Conservation (phyloP, 1,284 basidiomycete species). For the Pseudomicrostroma phylloplanum region DNA sequence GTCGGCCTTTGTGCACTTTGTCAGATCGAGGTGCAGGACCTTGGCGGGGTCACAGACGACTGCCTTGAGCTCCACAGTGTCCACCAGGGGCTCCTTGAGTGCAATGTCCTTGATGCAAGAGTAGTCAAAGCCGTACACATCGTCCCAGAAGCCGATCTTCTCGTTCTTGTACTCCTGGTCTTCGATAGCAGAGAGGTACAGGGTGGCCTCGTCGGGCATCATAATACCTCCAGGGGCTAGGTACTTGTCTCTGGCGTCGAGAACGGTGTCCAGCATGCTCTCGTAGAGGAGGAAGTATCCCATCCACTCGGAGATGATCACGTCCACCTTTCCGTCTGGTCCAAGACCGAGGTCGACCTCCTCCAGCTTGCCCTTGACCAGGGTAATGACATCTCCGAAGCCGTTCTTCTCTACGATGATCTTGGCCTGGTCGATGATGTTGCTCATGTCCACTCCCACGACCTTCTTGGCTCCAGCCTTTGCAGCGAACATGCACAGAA, state of each 20-base stretch:
- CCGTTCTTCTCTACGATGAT: conserved; percentile 96
- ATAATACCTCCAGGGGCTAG: conserved; percentile 75
- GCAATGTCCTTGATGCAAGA: conserved; percentile 99
- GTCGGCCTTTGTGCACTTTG: conserved; percentile 90
- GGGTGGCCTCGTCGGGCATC: conserved; percentile 89
- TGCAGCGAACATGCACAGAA: conserved; percentile 97
- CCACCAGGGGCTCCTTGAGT: conserved; percentile 88
- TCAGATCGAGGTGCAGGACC: conserved; percentile 65
- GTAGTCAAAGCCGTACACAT: conserved; percentile 99
- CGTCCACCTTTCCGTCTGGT: conserved; percentile 60
- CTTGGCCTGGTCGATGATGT: conserved; percentile 97
- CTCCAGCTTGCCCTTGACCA: conserved; percentile 97
- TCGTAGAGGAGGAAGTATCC: conserved; percentile 78
- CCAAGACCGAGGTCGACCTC: conserved; percentile 60
- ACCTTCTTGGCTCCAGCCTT: conserved; percentile 95
- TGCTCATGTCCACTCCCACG: conserved; percentile 87
- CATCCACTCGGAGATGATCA: conserved; percentile 99
- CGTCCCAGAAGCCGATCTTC: conserved; percentile 94
- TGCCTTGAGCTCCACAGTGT: conserved; percentile 65
- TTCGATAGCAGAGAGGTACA: conserved; percentile 95
- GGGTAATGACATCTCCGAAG: conserved; percentile 83
- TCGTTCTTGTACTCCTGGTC: conserved; percentile 99
- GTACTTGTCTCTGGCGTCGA: conserved; percentile 93
- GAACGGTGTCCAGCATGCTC: conserved; percentile 97
- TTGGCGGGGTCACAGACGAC: conserved; percentile 49